Conservation (phyloP, 1,139 yeast species). For the Sugiyamaella xylanicola region DNA sequence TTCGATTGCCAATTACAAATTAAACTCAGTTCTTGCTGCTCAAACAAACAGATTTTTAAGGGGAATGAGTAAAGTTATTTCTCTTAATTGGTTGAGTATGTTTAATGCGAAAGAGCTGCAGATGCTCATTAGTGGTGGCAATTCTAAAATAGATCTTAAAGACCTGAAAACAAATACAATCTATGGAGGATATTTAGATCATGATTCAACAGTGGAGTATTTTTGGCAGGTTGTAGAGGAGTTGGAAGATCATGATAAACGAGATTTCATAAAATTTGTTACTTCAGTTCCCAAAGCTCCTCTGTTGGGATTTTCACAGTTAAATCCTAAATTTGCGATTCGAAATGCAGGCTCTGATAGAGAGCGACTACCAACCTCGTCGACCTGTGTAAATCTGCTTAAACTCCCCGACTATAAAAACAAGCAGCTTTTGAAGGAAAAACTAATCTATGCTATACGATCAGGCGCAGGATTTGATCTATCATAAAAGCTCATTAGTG, state of each 20-base stretch:
- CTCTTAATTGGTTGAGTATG: constrained; percentile 76
- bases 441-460: constrained; percentile 73
- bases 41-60: constrained; percentile 67
- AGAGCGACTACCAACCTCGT: constrained; percentile 80
- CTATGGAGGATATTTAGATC: constrained; percentile 66
- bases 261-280: constrained; percentile 74
- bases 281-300: constrained; percentile 94
- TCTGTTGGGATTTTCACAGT: constrained; percentile 73
- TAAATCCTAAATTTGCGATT: constrained; percentile 81
- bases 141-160: constrained; percentile 62
- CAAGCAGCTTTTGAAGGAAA: constrained; percentile 58
- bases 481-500: constrained; percentile 44
- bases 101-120: constrained; percentile 84
- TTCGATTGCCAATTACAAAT: constrained; percentile 74
- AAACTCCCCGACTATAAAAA: constrained; percentile 80
- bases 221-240: constrained; percentile 82
- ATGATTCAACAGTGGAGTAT: constrained; percentile 53
- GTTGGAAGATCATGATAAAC: constrained; percentile 60
- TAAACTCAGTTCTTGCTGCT: constrained; percentile 60
- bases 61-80: constrained; percentile 70
- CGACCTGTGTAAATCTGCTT: constrained; percentile 87
- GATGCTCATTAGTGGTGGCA: constrained; percentile 83
- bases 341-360: constrained; percentile 59
- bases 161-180: constrained; percentile 68
- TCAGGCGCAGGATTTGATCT: constrained; percentile 87